Evolutionary conservation across 768 basidiomycete genomes (phyloP), one percentile per base, ranked within the genome.

Genomic region (Leccinum aurantiacum): DNA sequence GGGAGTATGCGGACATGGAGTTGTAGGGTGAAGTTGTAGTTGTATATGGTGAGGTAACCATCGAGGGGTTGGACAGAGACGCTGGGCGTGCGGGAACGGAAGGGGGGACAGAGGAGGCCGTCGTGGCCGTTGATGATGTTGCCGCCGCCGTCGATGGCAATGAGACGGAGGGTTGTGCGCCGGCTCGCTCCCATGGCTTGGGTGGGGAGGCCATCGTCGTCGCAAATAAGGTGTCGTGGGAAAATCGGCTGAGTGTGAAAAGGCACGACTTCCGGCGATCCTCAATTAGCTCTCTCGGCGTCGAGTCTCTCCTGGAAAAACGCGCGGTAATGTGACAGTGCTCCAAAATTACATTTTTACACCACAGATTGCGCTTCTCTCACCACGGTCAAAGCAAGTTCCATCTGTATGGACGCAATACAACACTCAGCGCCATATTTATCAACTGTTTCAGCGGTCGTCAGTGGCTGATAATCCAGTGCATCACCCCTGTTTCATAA

Each of bases 161-260:
- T 35, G 68, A 64, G 13, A 76, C 38, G 29, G 77, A 25, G 54
- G 75, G 38, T 29, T 77, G 74, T 41, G 73, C 67, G 50, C 77
- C 75, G 8, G 83, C 82, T 47, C 86, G 83, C 73, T 95, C 93
- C 93, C 92, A 95, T 65, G 92, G 93, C 72, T 93, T 94, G 71
- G 91, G 92, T 52, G 92, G 92, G 22, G 91, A 91, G 38, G 82
- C 85, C 91, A 93, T 92, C 46, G 72, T 65, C 8, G 74, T 67
- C 22, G 22, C 17, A 37, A 44, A 53, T n/a, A 4, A 48, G 49
- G 57, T 25, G 41, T 24, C 61, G 69, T 69, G 69, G 37, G 63
- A 71, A 69, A 57, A 6, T 51, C 3, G 4, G 11, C 47, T 48
- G 47, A 25, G 24, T 24, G 46, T 47, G 46, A 47, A 41, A 41